phyloP scores from a whole-genome alignment of 176 grass and related monocot species.

The Juncus effusus region DNA sequence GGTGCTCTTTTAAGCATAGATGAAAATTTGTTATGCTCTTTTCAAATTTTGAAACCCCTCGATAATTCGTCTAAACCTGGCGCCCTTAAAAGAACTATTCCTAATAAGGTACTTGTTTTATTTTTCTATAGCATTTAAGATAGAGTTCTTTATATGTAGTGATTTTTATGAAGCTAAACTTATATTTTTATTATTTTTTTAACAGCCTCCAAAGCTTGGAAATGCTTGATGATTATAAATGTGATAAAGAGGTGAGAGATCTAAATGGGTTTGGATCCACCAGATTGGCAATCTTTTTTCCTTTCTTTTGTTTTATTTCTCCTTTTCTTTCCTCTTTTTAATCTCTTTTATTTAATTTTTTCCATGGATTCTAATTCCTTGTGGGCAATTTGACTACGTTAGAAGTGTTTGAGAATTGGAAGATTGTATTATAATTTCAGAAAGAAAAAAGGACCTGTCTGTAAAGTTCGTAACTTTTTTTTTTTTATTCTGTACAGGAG shows the following conservation, averaged over 20 bases:
- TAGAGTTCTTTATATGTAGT: not conserved
- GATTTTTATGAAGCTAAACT: slow-evolving; percentile 8
- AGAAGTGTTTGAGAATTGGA: slow-evolving; percentile 26
- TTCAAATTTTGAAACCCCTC: slow-evolving; percentile 68
- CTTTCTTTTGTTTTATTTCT: slow-evolving; percentile 1
- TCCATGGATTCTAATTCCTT: slow-evolving; percentile 15
- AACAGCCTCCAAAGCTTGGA: slow-evolving; percentile 14
- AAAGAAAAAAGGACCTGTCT: too few species aligned
- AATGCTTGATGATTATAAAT: slow-evolving; percentile 20
- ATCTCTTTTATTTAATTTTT: not conserved
- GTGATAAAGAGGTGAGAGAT: slow-evolving; percentile 9
- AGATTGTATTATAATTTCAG: slow-evolving; percentile 20
- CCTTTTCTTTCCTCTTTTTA: not conserved
- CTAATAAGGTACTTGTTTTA: slow-evolving; percentile 50
- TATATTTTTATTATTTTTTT: slow-evolving; percentile 9
- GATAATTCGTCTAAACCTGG: slow-evolving; percentile 33
- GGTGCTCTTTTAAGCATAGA: slow-evolving; percentile 80
- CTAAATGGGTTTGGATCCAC: slow-evolving; percentile 29
- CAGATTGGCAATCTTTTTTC: slow-evolving; percentile 2
- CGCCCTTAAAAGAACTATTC: slow-evolving; percentile 43
- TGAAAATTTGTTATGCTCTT: slow-evolving; percentile 67
- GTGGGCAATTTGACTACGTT: slow-evolving; percentile 8
- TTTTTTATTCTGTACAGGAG: too few species aligned
- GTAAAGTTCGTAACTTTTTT: too few species aligned
- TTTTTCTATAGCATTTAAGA: not conserved